Conservation (phyloP, 768 basidiomycete genomes). For the Naematelia encephala region DNA sequence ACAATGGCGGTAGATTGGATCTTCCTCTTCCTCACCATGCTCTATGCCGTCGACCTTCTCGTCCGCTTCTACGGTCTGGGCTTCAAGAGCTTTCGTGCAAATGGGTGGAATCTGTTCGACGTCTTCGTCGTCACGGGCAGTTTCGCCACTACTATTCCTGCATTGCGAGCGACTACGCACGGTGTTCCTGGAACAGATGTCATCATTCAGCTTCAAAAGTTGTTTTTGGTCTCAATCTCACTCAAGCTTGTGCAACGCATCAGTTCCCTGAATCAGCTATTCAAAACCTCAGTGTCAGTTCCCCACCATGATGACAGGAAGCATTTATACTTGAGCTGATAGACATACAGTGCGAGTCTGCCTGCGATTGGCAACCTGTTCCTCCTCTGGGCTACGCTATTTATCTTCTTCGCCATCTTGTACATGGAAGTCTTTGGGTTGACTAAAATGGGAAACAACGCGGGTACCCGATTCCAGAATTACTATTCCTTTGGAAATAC, state of each 20-base stretch:
- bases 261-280: constrained; percentile 84
- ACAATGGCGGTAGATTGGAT: constrained; percentile 59
- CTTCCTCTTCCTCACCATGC: constrained; percentile 67
- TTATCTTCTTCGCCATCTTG: constrained; percentile 85
- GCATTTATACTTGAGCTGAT: constrained; percentile 1
- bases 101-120: constrained; percentile 95
- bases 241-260: constrained; percentile 91
- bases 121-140: constrained; percentile 74
- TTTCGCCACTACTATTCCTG: constrained; percentile 74
- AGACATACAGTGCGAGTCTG: constrained; percentile 65
- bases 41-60: constrained; percentile 72
- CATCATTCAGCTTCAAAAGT: constrained; percentile 49
- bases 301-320: background rate
- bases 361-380: constrained; percentile 81
- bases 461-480: constrained; percentile 67
- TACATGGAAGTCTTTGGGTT: constrained; percentile 86
- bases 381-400: constrained; percentile 81
- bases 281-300: constrained; percentile 90
- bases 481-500: constrained; percentile 75
- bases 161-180: constrained; percentile 53
- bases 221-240: constrained; percentile 87
- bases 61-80: constrained; percentile 82
- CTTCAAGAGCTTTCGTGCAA: constrained; percentile 74
- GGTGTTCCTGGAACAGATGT: constrained; percentile 24
- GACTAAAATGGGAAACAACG: constrained; percentile 72